Base-by-base conservation (phyloP, 225 moss, liverwort and hornwort species). In the Ulota crispa region DNA sequence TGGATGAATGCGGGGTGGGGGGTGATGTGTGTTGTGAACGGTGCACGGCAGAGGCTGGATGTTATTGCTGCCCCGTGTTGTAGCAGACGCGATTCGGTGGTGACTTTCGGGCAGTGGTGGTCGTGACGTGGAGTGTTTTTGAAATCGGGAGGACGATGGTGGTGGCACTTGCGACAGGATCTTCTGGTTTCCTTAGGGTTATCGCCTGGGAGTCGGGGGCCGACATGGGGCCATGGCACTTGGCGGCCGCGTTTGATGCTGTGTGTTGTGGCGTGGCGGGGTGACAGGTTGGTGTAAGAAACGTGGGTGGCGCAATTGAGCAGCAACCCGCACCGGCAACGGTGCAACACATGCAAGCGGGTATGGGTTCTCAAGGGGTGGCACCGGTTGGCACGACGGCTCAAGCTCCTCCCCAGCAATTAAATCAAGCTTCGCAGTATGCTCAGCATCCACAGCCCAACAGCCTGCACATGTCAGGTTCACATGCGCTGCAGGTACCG, bases 381-480 rank as follows among this genome's bases (percentile, higher is more conserved):
- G 78, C 87, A 24, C 55, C 80, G 74, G 89, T 84, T 39, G 80
- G 73, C 47, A 37, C 70, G 31, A 39, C 78, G 78, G 83, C 72
- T 37, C 89, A 85, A 70, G 88, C 64, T 59, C 86, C 79, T 77
- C 86, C 88, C 41, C 94, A 88, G 80, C 91, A 91, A 77, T 77
- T 80, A 68, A 80, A 86, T 43, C 92, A 86, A 78, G 73, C 86
- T 75, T 81, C 87, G 64, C 86, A 87, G 54, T 91, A 86, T 56
- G 43, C 89, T 24, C 81, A 91, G 70, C 92, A 90, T 73, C 83
- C 85, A 68, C 88, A 82, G 68, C 39, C 83, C 34, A 83, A 54
- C 80, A 87, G 82, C 80, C 71, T 92, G 80, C 94, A 93, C 74
- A 84, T 90, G 77, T 65, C 80, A 72, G 77, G 85, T 34, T 67